Conservation (phyloP, 2,329 filamentous ascomycete genomes). For the Cladorrhinum sp. region DNA sequence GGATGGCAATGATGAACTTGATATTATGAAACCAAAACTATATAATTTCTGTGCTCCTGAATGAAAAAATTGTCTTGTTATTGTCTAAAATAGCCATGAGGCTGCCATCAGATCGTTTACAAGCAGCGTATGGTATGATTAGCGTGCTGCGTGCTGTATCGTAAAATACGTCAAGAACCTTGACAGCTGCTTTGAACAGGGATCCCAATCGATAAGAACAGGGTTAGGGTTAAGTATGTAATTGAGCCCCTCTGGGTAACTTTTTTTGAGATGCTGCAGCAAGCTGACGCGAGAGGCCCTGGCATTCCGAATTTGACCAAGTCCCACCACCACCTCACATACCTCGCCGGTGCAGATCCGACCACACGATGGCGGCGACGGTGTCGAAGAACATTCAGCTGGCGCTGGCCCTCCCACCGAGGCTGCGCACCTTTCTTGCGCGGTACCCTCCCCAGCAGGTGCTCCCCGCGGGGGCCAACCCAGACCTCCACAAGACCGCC, state of each 20-base stretch:
- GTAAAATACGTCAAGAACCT: not conserved
- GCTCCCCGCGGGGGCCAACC: conserved; percentile 43
- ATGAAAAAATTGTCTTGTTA: too few species aligned
- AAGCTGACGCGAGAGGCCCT: not conserved
- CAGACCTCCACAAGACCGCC: conserved; percentile 40
- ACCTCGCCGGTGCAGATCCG: not conserved
- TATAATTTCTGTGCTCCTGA: not conserved
- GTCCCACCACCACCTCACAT: conserved; percentile 3
- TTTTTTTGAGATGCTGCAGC: not conserved
- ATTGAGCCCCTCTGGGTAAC: not conserved
- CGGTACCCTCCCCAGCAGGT: conserved; percentile 75
- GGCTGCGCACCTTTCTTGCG: conserved; percentile 81
- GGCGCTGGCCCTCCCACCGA: conserved; percentile 70
- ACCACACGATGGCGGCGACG: conserved; percentile 25
- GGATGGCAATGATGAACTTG: conserved; percentile 8
- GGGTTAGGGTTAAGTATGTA: conserved; percentile 14
- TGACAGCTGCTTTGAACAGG: not conserved
- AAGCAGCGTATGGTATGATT: too few species aligned
- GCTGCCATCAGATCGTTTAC: too few species aligned
- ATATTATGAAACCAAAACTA: not conserved
- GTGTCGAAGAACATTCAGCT: conserved; percentile 49
- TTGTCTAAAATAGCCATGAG: too few species aligned
- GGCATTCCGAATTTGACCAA: not conserved
- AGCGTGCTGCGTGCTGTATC: too few species aligned
- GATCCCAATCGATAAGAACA: not conserved